Evolutionary conservation across 805 yeast genomes (phyloP).

Genomic region (Saccharomycopsis vini): DNA sequence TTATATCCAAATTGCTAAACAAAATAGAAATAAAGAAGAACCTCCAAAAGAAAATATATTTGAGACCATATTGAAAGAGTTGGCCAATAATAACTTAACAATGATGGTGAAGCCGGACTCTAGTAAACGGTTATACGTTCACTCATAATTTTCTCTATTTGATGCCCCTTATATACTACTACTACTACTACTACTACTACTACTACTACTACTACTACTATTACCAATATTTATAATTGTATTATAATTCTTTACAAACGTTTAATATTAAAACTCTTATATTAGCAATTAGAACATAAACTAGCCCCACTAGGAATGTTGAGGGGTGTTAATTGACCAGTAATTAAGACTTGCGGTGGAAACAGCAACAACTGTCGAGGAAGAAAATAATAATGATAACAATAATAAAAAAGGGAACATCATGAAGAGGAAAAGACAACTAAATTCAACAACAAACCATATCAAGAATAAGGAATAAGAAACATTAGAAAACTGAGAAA

Average conservation of each 20-base stretch:
- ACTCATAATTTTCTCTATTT: background rate
- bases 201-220: background rate
- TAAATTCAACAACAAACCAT: background rate
- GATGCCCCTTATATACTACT: too few species aligned
- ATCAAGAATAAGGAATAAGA: too few species aligned
- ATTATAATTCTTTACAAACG: background rate
- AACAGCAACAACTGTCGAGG: too few species aligned
- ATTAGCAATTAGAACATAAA: too few species aligned
- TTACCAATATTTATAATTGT: background rate
- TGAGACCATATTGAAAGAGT: background rate
- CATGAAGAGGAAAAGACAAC: too few species aligned
- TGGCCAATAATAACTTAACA: background rate
- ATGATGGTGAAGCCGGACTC: background rate
- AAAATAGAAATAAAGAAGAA: background rate
- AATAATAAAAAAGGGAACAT: too few species aligned
- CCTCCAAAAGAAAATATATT: background rate
- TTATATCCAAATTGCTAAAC: background rate
- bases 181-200: background rate
- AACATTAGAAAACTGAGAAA: too few species aligned
- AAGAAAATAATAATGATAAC: too few species aligned
- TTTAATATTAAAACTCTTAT: too few species aligned
- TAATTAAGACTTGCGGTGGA: too few species aligned
- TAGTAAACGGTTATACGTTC: background rate
- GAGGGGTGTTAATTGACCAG: too few species aligned
- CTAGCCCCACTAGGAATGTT: too few species aligned